A percentile compares a stretch with the other conserved stretches of the same genome.
Evolutionary conservation across 2,329 filamentous ascomycete genomes (phyloP).

Genomic region (Colletotrichum viniferum): DNA sequence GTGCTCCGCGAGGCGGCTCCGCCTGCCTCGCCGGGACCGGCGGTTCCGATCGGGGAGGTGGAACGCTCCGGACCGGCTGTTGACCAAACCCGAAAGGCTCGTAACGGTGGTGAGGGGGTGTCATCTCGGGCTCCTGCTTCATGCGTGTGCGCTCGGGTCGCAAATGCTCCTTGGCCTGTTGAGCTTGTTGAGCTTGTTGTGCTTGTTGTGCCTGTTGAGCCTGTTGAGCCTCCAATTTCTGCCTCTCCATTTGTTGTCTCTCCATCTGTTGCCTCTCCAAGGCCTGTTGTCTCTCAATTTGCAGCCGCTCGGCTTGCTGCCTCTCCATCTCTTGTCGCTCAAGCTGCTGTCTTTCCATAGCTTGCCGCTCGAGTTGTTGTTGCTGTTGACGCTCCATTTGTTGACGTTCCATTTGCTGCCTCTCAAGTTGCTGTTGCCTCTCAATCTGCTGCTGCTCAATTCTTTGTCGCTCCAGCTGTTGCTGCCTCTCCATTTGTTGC

Average conservation of each 20-base stretch:
- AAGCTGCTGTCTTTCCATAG: slow-evolving; percentile 25
- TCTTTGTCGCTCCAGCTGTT: slow-evolving; percentile 26
- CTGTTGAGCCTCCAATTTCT: slow-evolving; percentile 30
- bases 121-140: slow-evolving; percentile 56
- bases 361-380: slow-evolving; percentile 6
- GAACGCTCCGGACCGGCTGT: slow-evolving; percentile 38
- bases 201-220: slow-evolving; percentile 23
- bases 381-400: neutral
- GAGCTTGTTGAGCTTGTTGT: slow-evolving; percentile 24
- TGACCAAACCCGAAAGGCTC: slow-evolving; percentile 48
- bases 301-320: slow-evolving; percentile 27
- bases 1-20: slow-evolving; percentile 43
- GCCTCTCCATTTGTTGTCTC: slow-evolving; percentile 9
- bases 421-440: slow-evolving; percentile 22
- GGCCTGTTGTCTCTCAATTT: slow-evolving; percentile 21
- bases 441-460: slow-evolving; percentile 27
- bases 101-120: slow-evolving; percentile 42
- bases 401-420: neutral
- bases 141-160: slow-evolving; percentile 32
- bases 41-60: slow-evolving; percentile 43
- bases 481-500: slow-evolving; percentile 32
- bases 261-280: slow-evolving; percentile 4
- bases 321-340: slow-evolving; percentile 21
- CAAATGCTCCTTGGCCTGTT: slow-evolving; percentile 31
- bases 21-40: slow-evolving; percentile 43